A percentile compares a stretch with the other conserved stretches of the same genome.
Conservation (phyloP, 1,139 yeast genomes). For the Suhomyces bribrorum region DNA sequence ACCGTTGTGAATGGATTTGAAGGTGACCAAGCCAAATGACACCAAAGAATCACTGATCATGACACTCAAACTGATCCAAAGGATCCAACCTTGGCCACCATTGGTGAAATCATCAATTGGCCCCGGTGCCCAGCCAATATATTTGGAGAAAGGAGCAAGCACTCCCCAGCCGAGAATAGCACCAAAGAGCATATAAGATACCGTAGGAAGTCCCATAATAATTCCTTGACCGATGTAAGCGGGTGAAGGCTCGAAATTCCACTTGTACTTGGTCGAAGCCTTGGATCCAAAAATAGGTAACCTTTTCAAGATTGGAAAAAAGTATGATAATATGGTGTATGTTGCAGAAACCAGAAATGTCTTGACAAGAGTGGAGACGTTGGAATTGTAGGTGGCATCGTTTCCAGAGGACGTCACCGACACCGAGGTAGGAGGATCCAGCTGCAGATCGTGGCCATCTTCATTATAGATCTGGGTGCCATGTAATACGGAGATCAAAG, state of each 20-base stretch:
- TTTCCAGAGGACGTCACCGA: too few relatives aligned
- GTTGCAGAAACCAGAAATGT: conserved; percentile 72
- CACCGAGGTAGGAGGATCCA: too few relatives aligned
- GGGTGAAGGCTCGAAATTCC: conserved; percentile 95
- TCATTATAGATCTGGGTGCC: conserved; percentile 60
- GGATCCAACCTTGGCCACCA: conserved; percentile 96
- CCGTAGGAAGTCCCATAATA: conserved; percentile 94
- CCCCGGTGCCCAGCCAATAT: conserved; percentile 84
- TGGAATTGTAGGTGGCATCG: conserved; percentile 27
- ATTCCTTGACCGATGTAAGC: conserved; percentile 98
- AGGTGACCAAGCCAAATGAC: conserved; percentile 67
- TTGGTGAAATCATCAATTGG: conserved; percentile 87
- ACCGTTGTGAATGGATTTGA: conserved; percentile 36
- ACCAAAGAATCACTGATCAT: conserved; percentile 93
- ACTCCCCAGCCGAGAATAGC: conserved; percentile 90
- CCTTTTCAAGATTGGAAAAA: conserved; percentile 65
- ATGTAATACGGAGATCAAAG: conserved; percentile 83
- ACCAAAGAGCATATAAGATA: conserved; percentile 87
- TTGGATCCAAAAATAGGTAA: conserved; percentile 74
- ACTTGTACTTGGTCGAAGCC: conserved; percentile 67
- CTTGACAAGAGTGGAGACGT: conserved; percentile 54
- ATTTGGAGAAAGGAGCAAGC: conserved; percentile 75
- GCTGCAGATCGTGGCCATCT: conserved; percentile 1
- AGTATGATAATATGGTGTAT: conserved; percentile 72
- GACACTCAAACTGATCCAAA: conserved; percentile 90